phyloP scores from a whole-genome alignment of 2,329 filamentous ascomycete genomes.

The Cladophialophora chaetospira region DNA sequence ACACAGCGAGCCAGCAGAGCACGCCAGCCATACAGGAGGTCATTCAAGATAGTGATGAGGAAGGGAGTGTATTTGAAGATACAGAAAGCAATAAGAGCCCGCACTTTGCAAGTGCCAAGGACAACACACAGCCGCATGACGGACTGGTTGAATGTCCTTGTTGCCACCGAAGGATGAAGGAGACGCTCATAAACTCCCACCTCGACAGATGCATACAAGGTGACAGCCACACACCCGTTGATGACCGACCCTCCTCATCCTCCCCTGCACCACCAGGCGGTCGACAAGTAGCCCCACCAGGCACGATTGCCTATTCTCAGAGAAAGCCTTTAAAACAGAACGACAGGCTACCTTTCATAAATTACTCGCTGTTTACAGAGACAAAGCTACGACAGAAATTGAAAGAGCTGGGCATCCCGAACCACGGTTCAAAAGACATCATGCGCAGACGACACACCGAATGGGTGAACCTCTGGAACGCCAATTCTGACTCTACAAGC shows the following conservation, averaged over 20 bases:
- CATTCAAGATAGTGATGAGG: slow-evolving; percentile 46
- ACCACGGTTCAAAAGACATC: slow-evolving; percentile 65
- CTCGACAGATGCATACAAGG: slow-evolving; percentile 65
- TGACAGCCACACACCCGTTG: slow-evolving; percentile 21
- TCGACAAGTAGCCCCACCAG: slow-evolving; percentile 14
- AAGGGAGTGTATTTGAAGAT: slow-evolving; percentile 35
- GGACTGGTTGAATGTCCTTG: slow-evolving; percentile 82
- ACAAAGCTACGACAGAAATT: slow-evolving; percentile 76
- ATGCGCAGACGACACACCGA: slow-evolving; percentile 83
- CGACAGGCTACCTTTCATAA: slow-evolving; percentile 75
- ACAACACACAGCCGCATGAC: slow-evolving; percentile 56
- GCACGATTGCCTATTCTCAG: slow-evolving; percentile 29
- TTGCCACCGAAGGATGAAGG: slow-evolving; percentile 78
- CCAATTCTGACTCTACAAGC: slow-evolving; percentile 82
- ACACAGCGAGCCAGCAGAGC: slow-evolving; percentile 36
- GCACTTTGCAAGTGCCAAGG: slow-evolving; percentile 3
- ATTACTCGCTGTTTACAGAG: slow-evolving; percentile 87
- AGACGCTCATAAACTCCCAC: slow-evolving; percentile 74
- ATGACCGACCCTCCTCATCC: slow-evolving; percentile 1
- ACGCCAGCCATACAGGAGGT: slow-evolving; percentile 34
- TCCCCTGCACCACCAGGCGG: slow-evolving; percentile 18
- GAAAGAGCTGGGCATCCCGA: slow-evolving; percentile 74
- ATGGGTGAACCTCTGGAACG: slow-evolving; percentile 95
- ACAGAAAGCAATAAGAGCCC: slow-evolving; percentile 24
- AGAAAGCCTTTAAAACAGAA: slow-evolving; percentile 26